Conservation (phyloP, 1,284 basidiomycete species). For the Thelephora terrestris region DNA sequence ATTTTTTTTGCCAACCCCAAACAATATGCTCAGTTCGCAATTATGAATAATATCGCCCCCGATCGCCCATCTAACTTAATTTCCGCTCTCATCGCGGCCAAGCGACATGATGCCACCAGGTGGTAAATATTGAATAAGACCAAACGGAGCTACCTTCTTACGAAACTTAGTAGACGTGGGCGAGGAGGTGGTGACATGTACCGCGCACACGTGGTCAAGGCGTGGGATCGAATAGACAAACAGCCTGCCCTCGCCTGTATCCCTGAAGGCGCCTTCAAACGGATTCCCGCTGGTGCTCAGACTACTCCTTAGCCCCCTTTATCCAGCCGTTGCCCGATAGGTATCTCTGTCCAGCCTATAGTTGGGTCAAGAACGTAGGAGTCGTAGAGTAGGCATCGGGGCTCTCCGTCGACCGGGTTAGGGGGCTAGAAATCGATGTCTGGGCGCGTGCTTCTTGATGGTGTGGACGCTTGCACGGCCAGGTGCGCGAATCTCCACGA, state of each 20-base stretch:
- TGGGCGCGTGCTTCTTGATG: constrained; percentile 42
- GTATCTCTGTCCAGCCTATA: constrained; percentile 32
- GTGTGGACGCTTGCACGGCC: constrained; percentile 53
- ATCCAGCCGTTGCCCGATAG: constrained; percentile 45
- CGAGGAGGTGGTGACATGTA: constrained; percentile 32
- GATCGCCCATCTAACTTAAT: constrained; percentile 37
- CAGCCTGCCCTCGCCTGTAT: constrained; percentile 37
- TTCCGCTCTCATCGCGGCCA: constrained; percentile 45
- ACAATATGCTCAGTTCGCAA: constrained; percentile 47
- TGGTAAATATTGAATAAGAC: neutral
- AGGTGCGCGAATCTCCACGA: constrained; percentile 52
- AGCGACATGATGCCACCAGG: constrained; percentile 27
- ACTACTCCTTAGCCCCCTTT: constrained; percentile 44
- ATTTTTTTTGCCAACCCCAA: constrained; percentile 37
- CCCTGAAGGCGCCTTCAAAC: constrained; percentile 51
- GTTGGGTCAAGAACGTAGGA: constrained; percentile 56
- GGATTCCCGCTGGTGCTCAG: constrained; percentile 52
- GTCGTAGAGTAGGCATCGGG: constrained; percentile 38
- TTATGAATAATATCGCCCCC: constrained; percentile 26
- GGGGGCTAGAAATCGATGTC: constrained; percentile 18
- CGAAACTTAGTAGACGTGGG: constrained; percentile 41
- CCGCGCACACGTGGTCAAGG: constrained; percentile 44
- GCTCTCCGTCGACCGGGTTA: constrained; percentile 33
- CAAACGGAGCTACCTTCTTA: constrained; percentile 3
- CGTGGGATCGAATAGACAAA: constrained; percentile 63